Conservation (phyloP, 495 filamentous ascomycete genomes). For the Neurospora cerealis region DNA sequence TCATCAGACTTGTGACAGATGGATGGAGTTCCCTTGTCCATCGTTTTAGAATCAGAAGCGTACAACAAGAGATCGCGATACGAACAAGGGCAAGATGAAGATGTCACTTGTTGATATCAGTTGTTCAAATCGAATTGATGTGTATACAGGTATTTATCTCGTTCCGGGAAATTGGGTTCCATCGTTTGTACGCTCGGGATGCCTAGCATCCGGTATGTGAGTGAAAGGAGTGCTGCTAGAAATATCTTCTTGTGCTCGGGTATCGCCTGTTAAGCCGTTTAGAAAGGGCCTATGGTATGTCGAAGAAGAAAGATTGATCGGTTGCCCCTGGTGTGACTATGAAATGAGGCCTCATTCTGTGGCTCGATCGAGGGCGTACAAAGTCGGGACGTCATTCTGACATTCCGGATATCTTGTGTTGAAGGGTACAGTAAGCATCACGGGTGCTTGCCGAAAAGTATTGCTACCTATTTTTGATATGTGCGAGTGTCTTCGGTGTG, state of each 20-base stretch:
- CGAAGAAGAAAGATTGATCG: not conserved
- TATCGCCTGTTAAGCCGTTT: not conserved
- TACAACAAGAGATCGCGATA: not conserved
- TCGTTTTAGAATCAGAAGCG: not conserved
- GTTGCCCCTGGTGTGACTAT: not conserved
- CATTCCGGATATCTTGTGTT: not conserved
- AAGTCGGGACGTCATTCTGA: not conserved
- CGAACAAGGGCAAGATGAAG: not conserved
- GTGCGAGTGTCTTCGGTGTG: not conserved
- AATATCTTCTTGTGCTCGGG: not conserved
- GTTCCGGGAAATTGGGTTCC: not conserved
- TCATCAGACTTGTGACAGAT: not conserved
- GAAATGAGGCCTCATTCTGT: not conserved
- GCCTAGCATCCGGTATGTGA: not conserved
- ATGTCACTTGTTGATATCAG: not conserved
- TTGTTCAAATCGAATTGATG: not conserved
- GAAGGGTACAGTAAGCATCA: not conserved
- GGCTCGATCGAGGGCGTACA: not conserved
- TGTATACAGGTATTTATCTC: not conserved
- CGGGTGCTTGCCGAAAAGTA: not conserved
- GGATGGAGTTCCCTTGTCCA: not conserved
- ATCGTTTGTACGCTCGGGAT: not conserved
- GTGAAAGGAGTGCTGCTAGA: not conserved
- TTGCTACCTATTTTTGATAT: not conserved
- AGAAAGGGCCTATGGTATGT: not conserved